phyloP scores from a whole-genome alignment of 1,284 basidiomycete species.

The Rhodotorula sp. region DNA sequence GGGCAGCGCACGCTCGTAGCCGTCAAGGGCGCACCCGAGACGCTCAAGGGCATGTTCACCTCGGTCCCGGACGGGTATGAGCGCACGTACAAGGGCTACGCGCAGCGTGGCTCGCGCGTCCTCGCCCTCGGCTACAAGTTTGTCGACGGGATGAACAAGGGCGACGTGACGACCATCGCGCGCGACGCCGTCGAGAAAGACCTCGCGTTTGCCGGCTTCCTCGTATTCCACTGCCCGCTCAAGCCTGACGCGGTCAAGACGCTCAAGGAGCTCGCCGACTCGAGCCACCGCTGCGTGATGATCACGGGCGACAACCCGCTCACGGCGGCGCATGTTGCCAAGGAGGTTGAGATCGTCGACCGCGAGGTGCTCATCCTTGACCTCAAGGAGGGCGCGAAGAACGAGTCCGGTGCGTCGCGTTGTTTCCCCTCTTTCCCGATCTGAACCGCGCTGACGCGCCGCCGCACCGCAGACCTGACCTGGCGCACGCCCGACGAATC shows the following conservation, averaged over 20 bases:
- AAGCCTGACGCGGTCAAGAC: constrained; percentile 87
- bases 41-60: constrained; percentile 80
- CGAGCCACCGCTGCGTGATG: constrained; percentile 94
- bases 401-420: constrained; percentile 66
- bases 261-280: constrained; percentile 88
- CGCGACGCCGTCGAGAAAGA: constrained; percentile 75
- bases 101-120: constrained; percentile 84
- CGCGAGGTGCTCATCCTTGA: constrained; percentile 89
- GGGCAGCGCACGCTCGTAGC: constrained; percentile 54
- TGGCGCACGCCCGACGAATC: constrained; percentile 77
- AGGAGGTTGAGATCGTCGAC: constrained; percentile 92
- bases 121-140: constrained; percentile 84
- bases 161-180: constrained; percentile 77
- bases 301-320: constrained; percentile 96
- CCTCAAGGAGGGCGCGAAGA: constrained; percentile 72
- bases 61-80: constrained; percentile 77
- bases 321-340: constrained; percentile 89
- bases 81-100: constrained; percentile 89
- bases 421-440: neutral
- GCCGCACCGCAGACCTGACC: constrained; percentile 42
- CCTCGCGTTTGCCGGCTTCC: constrained; percentile 82
- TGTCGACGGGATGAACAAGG: constrained; percentile 65
- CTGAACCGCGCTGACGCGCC: neutral
- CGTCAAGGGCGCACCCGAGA: constrained; percentile 94
- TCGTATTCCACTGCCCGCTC: constrained; percentile 94